Evolutionary conservation across 2,329 filamentous ascomycete genomes (phyloP).

Genomic region (Colletotrichum musae): DNA sequence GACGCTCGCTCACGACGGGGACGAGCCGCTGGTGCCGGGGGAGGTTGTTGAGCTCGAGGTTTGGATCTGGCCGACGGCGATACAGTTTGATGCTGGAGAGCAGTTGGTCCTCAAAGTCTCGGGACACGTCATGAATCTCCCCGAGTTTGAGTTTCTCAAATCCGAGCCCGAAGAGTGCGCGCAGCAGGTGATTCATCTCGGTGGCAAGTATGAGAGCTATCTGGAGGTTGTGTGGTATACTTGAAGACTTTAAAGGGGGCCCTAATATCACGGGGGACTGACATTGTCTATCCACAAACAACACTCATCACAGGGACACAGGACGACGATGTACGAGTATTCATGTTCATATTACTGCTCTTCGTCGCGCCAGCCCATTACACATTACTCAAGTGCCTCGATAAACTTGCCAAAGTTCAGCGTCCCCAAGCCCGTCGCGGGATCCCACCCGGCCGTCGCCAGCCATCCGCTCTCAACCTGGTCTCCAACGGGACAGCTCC

Average conservation of each 20-base stretch:
- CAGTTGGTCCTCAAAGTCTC: slow-evolving; percentile 8
- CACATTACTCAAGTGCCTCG: neutral
- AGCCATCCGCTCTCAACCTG: slow-evolving; percentile 20
- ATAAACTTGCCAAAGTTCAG: slow-evolving; percentile 27
- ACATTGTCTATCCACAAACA: too few species aligned
- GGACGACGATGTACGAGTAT: too few species aligned
- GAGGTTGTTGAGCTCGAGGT: slow-evolving; percentile 12
- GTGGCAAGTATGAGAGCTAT: slow-evolving; percentile 13
- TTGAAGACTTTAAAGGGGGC: too few species aligned
- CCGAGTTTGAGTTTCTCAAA: slow-evolving; percentile 2
- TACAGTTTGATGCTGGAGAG: slow-evolving; percentile 17
- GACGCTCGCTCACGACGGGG: slow-evolving; percentile 11
- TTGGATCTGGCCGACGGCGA: slow-evolving; percentile 20
- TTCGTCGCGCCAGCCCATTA: neutral
- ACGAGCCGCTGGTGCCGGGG: neutral
- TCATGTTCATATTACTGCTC: neutral
- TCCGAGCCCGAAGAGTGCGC: neutral
- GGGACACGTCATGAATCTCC: neutral
- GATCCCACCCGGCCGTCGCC: slow-evolving; percentile 21
- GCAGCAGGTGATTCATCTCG: slow-evolving; percentile 2
- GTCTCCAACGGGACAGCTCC: slow-evolving; percentile 1
- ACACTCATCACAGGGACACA: too few species aligned
- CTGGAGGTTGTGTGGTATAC: slow-evolving; percentile 4
- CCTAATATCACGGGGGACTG: neutral
- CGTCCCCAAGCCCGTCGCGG: slow-evolving; percentile 15